These are phyloP conservation scores for Diplotaxis tenuifolia DNA, from an alignment of 345 rosid genomes.

Conservation along the genomic window DNA sequence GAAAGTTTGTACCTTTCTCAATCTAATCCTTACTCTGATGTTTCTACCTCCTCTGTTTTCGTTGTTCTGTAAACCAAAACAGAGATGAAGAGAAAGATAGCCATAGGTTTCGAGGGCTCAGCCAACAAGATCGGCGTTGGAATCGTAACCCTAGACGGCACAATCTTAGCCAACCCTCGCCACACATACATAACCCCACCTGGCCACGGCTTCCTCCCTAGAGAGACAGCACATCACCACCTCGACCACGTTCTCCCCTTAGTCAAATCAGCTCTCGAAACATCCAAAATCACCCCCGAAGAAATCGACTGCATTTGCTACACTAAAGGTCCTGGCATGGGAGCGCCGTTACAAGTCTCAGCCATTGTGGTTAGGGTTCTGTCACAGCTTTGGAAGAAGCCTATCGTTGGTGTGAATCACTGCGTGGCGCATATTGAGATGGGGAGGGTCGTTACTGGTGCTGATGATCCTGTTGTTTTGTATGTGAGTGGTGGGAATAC, in stretches of 20 bases:
- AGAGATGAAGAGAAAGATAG: too few species aligned
- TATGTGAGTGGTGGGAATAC: constrained; percentile 99
- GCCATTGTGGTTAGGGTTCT: constrained; percentile 73
- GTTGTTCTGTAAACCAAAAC: too few species aligned
- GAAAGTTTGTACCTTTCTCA: too few species aligned
- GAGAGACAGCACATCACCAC: constrained; percentile 93
- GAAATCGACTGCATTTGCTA: constrained; percentile 87
- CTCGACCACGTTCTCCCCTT: constrained; percentile 76
- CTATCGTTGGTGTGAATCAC: constrained; percentile 83
- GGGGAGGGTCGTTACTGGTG: constrained; percentile 92
- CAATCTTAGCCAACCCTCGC: too few species aligned
- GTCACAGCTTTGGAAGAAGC: constrained; percentile 84
- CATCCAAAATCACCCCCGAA: constrained; percentile 57
- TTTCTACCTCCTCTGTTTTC: too few species aligned
- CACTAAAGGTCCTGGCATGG: constrained; percentile 97
- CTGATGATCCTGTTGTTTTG: constrained; percentile 85
- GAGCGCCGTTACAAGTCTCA: constrained; percentile 85
- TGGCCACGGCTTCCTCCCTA: constrained; percentile 94
- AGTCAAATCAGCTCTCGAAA: constrained; percentile 60
- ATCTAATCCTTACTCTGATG: too few species aligned
- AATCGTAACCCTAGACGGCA: constrained; percentile 77
- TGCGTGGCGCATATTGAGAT: constrained; percentile 98
- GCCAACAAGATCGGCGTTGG: constrained; percentile 95
- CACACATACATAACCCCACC: constrained; percentile 95
- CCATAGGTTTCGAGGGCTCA: constrained; percentile 88